Conservation (phyloP, 2,329 filamentous ascomycete species). For the Verticillium zaregamsianum region DNA sequence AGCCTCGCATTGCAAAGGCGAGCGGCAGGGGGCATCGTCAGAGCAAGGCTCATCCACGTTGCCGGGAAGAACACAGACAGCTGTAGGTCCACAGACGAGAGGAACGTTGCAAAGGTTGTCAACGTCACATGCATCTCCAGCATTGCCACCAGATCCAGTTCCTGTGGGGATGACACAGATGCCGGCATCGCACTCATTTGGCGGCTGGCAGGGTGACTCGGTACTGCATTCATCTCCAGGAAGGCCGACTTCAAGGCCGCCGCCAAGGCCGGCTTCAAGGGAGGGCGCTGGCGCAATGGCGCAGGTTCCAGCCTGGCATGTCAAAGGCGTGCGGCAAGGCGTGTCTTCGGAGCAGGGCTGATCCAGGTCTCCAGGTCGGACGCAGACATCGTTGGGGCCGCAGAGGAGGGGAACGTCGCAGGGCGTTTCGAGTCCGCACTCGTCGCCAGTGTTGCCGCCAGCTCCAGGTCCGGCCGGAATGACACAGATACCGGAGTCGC, state of each 20-base stretch:
- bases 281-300: background rate
- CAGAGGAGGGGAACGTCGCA: background rate
- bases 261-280: background rate
- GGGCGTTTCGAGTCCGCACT: background rate
- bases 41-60: background rate
- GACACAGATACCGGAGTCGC: background rate
- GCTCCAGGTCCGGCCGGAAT: background rate
- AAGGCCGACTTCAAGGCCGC: background rate
- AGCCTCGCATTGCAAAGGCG: background rate
- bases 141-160: background rate
- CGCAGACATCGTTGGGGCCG: background rate
- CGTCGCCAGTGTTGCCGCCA: background rate
- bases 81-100: background rate
- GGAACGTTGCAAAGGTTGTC: background rate
- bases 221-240: background rate
- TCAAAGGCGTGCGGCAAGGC: background rate
- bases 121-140: background rate
- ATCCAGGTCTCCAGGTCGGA: background rate
- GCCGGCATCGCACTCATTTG: background rate
- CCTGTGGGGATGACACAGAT: background rate
- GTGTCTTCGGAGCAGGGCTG: background rate
- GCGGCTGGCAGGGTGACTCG: background rate
- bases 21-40: background rate
- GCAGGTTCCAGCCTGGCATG: background rate
- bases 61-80: background rate